Percentiles rank a stretch among this genome's conserved stretches.
phyloP scores from a whole-genome alignment of 176 grass and related monocot genomes.

The Alloteropsis semialata region DNA sequence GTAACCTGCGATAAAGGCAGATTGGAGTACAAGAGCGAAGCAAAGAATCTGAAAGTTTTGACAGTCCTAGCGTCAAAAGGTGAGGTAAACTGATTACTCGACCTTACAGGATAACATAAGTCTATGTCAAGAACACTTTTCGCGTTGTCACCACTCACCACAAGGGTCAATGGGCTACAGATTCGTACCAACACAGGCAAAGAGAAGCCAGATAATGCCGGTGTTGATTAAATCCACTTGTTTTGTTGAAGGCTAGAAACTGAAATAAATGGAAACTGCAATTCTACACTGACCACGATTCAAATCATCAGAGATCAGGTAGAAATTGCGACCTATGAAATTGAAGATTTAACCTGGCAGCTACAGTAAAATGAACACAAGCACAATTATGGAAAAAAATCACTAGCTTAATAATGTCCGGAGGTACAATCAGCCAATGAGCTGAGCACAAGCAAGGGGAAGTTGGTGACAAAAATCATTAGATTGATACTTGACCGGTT shows the following conservation, averaged over 20 bases:
- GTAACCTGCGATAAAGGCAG: slow-evolving; percentile 17
- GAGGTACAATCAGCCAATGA: slow-evolving; percentile 12
- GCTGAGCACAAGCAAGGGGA: slow-evolving; percentile 8
- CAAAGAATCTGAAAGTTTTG: slow-evolving; percentile 34
- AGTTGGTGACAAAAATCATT: slow-evolving; percentile 52
- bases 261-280: background rate
- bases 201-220: background rate
- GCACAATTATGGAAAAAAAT: slow-evolving; percentile 12
- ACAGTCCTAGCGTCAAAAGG: background rate
- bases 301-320: background rate
- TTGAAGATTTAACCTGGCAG: background rate
- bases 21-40: slow-evolving; percentile 7
- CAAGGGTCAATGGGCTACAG: background rate
- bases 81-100: background rate
- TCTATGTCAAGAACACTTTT: background rate
- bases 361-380: background rate
- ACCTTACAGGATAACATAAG: background rate
- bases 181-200: background rate
- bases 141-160: background rate
- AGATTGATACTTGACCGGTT: slow-evolving; percentile 49
- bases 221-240: background rate
- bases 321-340: background rate
- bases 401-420: background rate
- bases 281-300: background rate
- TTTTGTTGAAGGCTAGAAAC: background rate